Conservation (phyloP, 495 filamentous ascomycete species). For the Hyaloscypha bicolor region DNA sequence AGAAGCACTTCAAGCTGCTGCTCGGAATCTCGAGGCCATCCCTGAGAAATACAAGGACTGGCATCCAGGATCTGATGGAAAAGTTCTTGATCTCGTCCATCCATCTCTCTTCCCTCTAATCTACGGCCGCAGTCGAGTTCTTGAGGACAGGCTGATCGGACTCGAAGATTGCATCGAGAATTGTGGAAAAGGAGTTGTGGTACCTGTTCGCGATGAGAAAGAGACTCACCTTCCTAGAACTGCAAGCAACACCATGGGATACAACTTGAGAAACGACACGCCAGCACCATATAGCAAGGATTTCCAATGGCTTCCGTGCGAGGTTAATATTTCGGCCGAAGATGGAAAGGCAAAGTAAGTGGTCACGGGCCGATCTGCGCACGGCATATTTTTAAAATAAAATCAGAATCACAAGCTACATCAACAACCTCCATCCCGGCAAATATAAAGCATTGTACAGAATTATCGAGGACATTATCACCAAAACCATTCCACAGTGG, state of each 20-base stretch:
- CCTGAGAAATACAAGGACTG: conserved; percentile 26
- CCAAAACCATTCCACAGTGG: conserved; percentile 45
- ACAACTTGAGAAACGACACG: too few relatives aligned
- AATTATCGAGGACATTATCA: conserved; percentile 46
- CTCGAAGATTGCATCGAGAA: conserved; percentile 19
- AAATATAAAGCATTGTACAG: conserved; percentile 39
- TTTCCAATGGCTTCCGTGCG: conserved; percentile 31
- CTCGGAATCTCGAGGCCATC: conserved; percentile 29
- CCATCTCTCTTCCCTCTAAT: conserved; percentile 47
- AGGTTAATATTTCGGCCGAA: conserved; percentile 19
- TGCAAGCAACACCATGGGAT: too few relatives aligned
- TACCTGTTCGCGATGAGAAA: conserved; percentile 3
- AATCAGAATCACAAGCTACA: conserved; percentile 43
- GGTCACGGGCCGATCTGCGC: too few relatives aligned
- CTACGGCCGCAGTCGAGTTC: conserved; percentile 37
- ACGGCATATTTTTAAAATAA: background rate
- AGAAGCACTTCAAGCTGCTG: conserved; percentile 37
- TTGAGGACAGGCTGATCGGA: conserved; percentile 9
- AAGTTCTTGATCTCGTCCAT: conserved; percentile 41
- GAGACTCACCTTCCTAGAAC: too few relatives aligned
- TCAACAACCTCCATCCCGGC: conserved; percentile 50
- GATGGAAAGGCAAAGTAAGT: conserved; percentile 21
- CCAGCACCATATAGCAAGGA: background rate
- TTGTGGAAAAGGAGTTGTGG: conserved; percentile 13
- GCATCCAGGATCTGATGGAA: conserved; percentile 29